Evolutionary conservation across 1,139 yeast species (phyloP).

Genomic region (Zygoascus sp.): DNA sequence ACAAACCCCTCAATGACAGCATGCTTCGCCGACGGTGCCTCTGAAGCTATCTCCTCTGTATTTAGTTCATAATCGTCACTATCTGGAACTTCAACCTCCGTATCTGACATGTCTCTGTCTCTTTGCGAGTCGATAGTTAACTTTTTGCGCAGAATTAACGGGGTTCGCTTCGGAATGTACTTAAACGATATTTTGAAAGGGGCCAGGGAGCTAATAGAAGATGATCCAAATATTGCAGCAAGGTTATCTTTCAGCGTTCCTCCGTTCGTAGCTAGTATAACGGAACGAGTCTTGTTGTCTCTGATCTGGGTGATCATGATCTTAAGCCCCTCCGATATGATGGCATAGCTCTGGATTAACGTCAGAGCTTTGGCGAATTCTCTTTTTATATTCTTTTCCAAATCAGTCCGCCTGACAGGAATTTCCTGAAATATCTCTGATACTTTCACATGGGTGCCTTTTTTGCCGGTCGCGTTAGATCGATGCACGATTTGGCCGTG

Average conservation of each 20-base stretch:
- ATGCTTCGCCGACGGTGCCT: conserved; percentile 1
- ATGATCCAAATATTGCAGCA: conserved; percentile 64
- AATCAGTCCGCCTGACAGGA: conserved; percentile 68
- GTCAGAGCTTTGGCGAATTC: conserved; percentile 67
- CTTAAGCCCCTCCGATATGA: conserved; percentile 42
- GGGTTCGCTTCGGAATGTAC: conserved; percentile 13
- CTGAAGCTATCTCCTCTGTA: conserved; percentile 4
- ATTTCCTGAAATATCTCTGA: conserved; percentile 49
- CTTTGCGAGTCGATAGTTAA: conserved; percentile 9
- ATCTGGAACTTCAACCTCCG: neutral
- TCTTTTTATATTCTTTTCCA: conserved; percentile 59
- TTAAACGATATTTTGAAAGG: conserved; percentile 38
- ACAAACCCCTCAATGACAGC: conserved; percentile 50
- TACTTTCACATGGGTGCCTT: conserved; percentile 54
- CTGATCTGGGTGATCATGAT: conserved; percentile 18
- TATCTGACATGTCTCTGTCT: conserved; percentile 3
- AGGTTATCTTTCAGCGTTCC: conserved; percentile 51
- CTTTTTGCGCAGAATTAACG: conserved; percentile 2
- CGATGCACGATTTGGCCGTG: conserved; percentile 47
- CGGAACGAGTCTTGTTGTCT: conserved; percentile 19
- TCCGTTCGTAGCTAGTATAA: conserved; percentile 43
- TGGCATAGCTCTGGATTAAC: conserved; percentile 62
- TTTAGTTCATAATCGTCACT: conserved; percentile 11
- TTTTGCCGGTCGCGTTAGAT: conserved; percentile 34
- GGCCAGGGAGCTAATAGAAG: conserved; percentile 53